Base-by-base conservation (phyloP, 2,329 filamentous ascomycete species). In the Pestalotiopsis sp. region DNA sequence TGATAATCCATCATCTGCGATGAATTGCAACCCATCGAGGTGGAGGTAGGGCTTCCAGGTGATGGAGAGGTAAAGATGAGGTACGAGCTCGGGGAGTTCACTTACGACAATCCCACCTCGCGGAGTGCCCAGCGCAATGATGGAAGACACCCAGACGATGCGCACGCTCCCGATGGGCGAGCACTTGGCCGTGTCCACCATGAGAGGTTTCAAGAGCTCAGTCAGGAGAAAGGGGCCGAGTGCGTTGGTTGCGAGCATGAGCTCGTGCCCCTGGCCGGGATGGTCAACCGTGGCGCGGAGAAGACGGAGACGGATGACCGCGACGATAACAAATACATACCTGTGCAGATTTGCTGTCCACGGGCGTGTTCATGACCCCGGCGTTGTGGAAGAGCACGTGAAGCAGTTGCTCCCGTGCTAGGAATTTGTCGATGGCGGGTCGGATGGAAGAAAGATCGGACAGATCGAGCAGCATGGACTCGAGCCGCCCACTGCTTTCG, bases 391-490 rank as follows among this genome's bases (percentile, higher is more conserved):
- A 70, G n/a, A 73, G 68, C 14, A 72, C 62, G 49, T 73, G 62
- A 3, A 73, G 68, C 11, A 64, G 67, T n/a, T 59, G 56, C 39
- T 73, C 71, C 36, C 20, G 31, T 14, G 38, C 9, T 25, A 70
- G 66, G 66, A 70, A 71, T 3, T 58, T 56, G n/a, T 70, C 20
- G 23, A 67, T 69, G 3, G 69, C 64, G 1, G 64, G n/a, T 36
- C 70, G 71, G 63, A 71, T 62, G 13, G 70, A 73, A 23, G 59
- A 61, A 20, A 76, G 57, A 52, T 77, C 74, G 49, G 71, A 62
- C 20, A 77, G 70, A 45, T 77, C 75, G 9, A 75, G 70, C 0
- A 80, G 0, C 12, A 67, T 31, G n/a, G 11, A 31, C 12, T 49
- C 23, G 7, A 62, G 39, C 38, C 36, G 17, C 17, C 66, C 66